Percentiles rank a stretch among this genome's conserved stretches.
Conservation (phyloP, 805 yeast genomes). For the Pachysolen tannophilus region DNA sequence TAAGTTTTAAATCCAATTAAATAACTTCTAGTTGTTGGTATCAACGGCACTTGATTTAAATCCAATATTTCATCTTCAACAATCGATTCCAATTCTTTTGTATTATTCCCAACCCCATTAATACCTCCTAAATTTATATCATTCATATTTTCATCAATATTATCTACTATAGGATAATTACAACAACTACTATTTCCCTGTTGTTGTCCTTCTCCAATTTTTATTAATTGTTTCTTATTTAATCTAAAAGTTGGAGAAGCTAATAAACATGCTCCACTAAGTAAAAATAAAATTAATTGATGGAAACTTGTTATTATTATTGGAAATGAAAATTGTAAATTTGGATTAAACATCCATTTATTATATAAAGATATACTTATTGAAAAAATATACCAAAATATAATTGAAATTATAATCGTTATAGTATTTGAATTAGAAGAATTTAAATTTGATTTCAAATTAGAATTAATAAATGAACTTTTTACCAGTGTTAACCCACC, state of each 20-base stretch:
- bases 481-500: too few relatives aligned
- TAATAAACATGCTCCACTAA: slow-evolving; percentile 41
- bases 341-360: slow-evolving; percentile 94
- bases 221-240: slow-evolving; percentile 12
- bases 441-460: too few relatives aligned
- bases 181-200: slow-evolving; percentile 10
- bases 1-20: slow-evolving; percentile 30
- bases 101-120: slow-evolving; percentile 1
- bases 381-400: slow-evolving; percentile 60
- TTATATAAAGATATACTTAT: slow-evolving; percentile 72
- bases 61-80: slow-evolving; percentile 4
- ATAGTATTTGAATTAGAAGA: too few relatives aligned
- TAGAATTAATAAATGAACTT: too few relatives aligned
- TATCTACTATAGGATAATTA: slow-evolving; percentile 9
- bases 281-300: slow-evolving; percentile 57
- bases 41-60: slow-evolving; percentile 2
- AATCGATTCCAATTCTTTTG: slow-evolving; percentile 7
- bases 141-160: slow-evolving; percentile 1
- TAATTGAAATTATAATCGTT: slow-evolving; percentile 17
- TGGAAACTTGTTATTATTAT: slow-evolving; percentile 79
- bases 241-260: slow-evolving; percentile 43
- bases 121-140: slow-evolving; percentile 7
- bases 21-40: slow-evolving; percentile 12
- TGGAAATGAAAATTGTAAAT: slow-evolving; percentile 76
- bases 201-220: slow-evolving; percentile 15